Evolutionary conservation across 1,284 basidiomycete species (phyloP).

Genomic region (Ustilago trichophora): DNA sequence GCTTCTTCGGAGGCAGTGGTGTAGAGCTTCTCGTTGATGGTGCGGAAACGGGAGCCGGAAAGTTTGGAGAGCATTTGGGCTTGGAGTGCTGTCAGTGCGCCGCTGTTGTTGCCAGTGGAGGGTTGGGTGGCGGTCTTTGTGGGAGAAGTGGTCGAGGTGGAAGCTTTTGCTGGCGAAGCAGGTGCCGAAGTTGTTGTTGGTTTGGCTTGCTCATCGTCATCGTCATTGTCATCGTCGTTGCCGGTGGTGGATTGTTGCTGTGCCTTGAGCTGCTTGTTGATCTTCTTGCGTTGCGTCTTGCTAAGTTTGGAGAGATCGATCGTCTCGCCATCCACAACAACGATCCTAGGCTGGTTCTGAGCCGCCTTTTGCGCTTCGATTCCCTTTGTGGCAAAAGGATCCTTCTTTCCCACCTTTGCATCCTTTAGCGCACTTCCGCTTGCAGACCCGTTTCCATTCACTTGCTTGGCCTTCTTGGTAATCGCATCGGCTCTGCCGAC

Average conservation of each 20-base stretch:
- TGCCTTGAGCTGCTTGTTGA: slow-evolving; percentile 49
- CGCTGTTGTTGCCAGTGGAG: not conserved
- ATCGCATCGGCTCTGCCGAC: slow-evolving; percentile 23
- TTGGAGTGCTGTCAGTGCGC: slow-evolving; percentile 47
- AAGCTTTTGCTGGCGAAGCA: not conserved
- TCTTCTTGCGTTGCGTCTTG: slow-evolving; percentile 60
- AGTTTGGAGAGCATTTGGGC: slow-evolving; percentile 58
- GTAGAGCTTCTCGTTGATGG: slow-evolving; percentile 66
- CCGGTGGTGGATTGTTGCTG: slow-evolving; percentile 3
- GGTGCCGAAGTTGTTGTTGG: not conserved
- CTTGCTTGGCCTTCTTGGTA: slow-evolving; percentile 27
- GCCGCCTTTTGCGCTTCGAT: slow-evolving; percentile 31
- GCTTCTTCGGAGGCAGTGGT: slow-evolving; percentile 55
- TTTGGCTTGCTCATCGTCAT: not conserved
- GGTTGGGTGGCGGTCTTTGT: not conserved
- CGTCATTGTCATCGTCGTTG: not conserved
- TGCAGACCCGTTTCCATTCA: not conserved
- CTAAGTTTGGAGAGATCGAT: slow-evolving; percentile 40
- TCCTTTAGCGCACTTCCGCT: slow-evolving; percentile 7
- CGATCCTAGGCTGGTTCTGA: slow-evolving; percentile 31
- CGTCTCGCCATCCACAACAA: slow-evolving; percentile 16
- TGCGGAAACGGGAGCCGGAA: slow-evolving; percentile 64
- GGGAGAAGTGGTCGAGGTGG: too few species aligned
- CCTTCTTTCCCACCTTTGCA: slow-evolving; percentile 17
- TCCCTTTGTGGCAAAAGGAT: slow-evolving; percentile 35